Conservation (phyloP, 1,284 basidiomycete genomes). For the Amylostereum chailletii region DNA sequence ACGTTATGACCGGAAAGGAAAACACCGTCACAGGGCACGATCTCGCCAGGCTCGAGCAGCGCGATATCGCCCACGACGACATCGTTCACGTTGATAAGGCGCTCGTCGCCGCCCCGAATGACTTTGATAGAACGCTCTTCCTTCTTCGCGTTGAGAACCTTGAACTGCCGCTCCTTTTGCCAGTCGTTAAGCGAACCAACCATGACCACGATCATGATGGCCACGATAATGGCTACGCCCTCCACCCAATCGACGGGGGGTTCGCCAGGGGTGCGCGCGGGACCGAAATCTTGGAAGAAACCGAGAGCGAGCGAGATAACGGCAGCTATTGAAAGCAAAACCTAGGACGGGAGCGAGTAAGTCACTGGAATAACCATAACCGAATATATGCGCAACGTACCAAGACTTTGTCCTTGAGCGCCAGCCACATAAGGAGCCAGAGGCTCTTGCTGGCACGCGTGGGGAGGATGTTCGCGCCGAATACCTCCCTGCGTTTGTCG, state of each 20-base stretch:
- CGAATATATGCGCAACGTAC: slow-evolving; percentile 35
- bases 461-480: slow-evolving; percentile 81
- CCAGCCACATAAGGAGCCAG: slow-evolving; percentile 85
- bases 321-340: slow-evolving; percentile 87
- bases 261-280: slow-evolving; percentile 43
- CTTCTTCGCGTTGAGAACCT: slow-evolving; percentile 88
- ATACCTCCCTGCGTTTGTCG: slow-evolving; percentile 66
- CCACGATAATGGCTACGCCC: slow-evolving; percentile 93
- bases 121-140: slow-evolving; percentile 93
- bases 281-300: slow-evolving; percentile 88
- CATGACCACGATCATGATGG: slow-evolving; percentile 78
- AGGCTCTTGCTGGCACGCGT: slow-evolving; percentile 72
- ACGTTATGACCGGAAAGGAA: slow-evolving; percentile 91
- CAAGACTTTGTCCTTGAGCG: slow-evolving; percentile 92
- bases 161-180: slow-evolving; percentile 97
- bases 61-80: slow-evolving; percentile 93
- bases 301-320: slow-evolving; percentile 91
- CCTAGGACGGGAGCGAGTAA: slow-evolving; percentile 35
- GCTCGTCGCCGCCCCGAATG: slow-evolving; percentile 77
- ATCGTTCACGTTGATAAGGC: slow-evolving; percentile 79
- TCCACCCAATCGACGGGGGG: slow-evolving; percentile 96
- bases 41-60: slow-evolving; percentile 90
- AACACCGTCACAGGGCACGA: slow-evolving; percentile 92
- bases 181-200: slow-evolving; percentile 90
- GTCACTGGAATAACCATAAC: not conserved